Percentiles rank a stretch among this genome's conserved stretches.
These are phyloP conservation scores for Leccinum olivaceoglutinosum DNA, from an alignment of 1,284 basidiomycete species.

Conservation along the genomic window DNA sequence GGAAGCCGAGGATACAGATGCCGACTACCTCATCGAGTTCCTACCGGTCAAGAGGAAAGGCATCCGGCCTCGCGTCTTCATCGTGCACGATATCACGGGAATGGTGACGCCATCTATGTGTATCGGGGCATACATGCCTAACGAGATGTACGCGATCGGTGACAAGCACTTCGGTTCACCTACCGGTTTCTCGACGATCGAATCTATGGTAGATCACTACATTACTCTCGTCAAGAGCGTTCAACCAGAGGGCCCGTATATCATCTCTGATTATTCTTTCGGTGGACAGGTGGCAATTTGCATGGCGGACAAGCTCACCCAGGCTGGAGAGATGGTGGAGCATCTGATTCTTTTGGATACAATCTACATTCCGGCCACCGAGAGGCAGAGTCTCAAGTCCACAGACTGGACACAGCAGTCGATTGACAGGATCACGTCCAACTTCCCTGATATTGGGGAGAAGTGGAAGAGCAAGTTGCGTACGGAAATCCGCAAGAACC, in stretches of 20 bases:
- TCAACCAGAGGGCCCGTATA: constrained; percentile 25
- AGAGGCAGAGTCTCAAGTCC: constrained; percentile 26
- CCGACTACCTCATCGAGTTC: constrained; percentile 25
- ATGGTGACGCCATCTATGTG: constrained; percentile 30
- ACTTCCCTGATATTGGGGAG: constrained; percentile 29
- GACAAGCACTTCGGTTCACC: constrained; percentile 27
- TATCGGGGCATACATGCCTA: constrained; percentile 29
- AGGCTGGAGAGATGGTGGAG: constrained; percentile 20
- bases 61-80: constrained; percentile 21
- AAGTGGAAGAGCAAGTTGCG: constrained; percentile 27
- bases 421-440: constrained; percentile 27
- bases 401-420: constrained; percentile 27
- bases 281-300: constrained; percentile 28
- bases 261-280: constrained; percentile 25
- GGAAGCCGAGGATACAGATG: constrained; percentile 25
- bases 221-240: constrained; percentile 24
- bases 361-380: constrained; percentile 24
- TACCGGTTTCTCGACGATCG: constrained; percentile 24
- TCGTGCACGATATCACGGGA: constrained; percentile 29
- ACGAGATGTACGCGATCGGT: constrained; percentile 30
- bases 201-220: constrained; percentile 29
- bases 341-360: constrained; percentile 26
- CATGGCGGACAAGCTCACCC: constrained; percentile 22
- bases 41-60: constrained; percentile 30
- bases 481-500: constrained; percentile 23